Base-by-base conservation (phyloP, 164 flowering plant genomes). In the Magnolia sinica region DNA sequence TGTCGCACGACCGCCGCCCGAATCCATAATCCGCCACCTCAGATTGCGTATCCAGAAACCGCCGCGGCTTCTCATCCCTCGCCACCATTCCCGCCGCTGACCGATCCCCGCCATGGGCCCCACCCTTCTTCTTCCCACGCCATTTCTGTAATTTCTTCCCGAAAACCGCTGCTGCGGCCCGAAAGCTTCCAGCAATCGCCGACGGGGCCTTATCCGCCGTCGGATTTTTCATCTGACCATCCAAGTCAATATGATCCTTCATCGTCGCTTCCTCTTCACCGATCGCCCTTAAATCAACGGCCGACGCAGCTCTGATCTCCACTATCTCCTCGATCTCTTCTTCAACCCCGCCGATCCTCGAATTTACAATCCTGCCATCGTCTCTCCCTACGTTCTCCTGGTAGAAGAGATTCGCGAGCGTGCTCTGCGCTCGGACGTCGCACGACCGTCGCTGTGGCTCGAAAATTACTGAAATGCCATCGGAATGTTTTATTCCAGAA, bases 381-480 rank as follows among this genome's bases (percentile, higher is more conserved):
- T 55, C 61, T 37, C 19, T n/a, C 22, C 65, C 22, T 22, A 16
- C 65, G 16, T 66, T 9, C 29, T 4, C 69, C 16, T 66, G 24
- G 14, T 23, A 11, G 69, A 66, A 23, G 22, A 55, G 61, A 55
- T 3, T 55, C 16, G 61, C 13, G 23, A 92, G 88, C 8, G 93
- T 83, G 74, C 65, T 88, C 66, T 92, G 77, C 20, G 67, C 91
- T 77, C 93, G 86, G 71, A 91, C 98, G 85, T 95, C 98, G 69
- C 98, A 95, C 10, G 98, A 95, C 70, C 78, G 86, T 70, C 98
- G 84, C 85, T 95, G 91, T 2, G 95, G 98, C 88, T 93, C 95
- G 67, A 84, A 84, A 9, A 79, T 86, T 2, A 86, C 89, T 11
- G 89, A 82, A 73, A 89, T 85, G n/a, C 83, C 88, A 70, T 88